phyloP scores from a whole-genome alignment of 768 basidiomycete species.

The Ephemerocybe angulata region DNA sequence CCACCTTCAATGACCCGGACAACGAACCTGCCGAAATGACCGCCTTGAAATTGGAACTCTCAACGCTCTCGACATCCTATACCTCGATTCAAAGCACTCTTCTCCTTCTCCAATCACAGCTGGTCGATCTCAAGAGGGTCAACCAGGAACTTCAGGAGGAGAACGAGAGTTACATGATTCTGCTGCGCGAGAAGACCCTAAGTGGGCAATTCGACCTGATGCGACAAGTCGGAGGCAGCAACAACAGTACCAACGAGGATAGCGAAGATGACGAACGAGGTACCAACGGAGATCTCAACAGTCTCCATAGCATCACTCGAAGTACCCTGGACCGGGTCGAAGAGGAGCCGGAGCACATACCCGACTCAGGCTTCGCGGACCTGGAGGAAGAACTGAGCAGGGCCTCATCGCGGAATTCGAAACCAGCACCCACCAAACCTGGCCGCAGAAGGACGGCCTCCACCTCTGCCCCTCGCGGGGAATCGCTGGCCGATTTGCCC shows the following conservation, averaged over 20 bases:
- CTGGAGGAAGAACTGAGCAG: constrained; percentile 24
- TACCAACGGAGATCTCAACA: constrained; percentile 48
- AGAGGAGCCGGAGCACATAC: constrained; percentile 48
- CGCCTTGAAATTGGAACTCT: constrained; percentile 75
- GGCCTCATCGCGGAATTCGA: constrained; percentile 35
- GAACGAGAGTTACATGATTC: constrained; percentile 94
- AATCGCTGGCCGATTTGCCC: constrained; percentile 81
- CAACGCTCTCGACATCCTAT: constrained; percentile 83
- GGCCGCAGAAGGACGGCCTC: constrained; percentile 52
- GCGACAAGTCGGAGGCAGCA: constrained; percentile 58
- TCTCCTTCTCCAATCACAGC: constrained; percentile 77
- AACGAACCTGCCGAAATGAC: constrained; percentile 87
- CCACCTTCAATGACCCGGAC: constrained; percentile 58
- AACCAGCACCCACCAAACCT: constrained; percentile 38
- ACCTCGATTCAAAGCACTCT: constrained; percentile 79
- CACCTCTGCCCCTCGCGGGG: constrained; percentile 60
- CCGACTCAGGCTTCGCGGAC: constrained; percentile 34
- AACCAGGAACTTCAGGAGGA: constrained; percentile 91
- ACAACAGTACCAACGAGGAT: constrained; percentile 31
- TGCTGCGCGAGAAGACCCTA: constrained; percentile 86
- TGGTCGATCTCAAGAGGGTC: constrained; percentile 82
- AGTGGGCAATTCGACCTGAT: constrained; percentile 82
- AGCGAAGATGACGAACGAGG: constrained; percentile 40
- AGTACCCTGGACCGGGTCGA: constrained; percentile 64
- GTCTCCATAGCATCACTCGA: constrained; percentile 52